Base-by-base conservation (phyloP, 495 filamentous ascomycete genomes). In the Xylaria longipes region DNA sequence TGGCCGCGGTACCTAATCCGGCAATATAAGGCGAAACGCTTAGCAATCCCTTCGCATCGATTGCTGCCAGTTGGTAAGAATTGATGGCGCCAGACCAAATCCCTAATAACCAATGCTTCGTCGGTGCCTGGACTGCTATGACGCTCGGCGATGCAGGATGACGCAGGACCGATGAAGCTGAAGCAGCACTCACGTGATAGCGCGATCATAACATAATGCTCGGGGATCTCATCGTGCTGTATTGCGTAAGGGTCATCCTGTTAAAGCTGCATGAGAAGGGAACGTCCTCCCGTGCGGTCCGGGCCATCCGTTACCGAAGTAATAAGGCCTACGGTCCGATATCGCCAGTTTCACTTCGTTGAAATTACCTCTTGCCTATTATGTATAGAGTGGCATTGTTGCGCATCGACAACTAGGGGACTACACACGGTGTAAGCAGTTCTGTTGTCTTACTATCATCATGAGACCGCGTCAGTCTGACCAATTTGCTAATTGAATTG, bases 221-320 rank as follows among this genome's bases (percentile, higher is more conserved):
- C 22, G 43, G 31, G 29, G 45, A 52, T 46, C 43, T 66, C 41
- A 25, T 29, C 63, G 63, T 37, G 57, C 17, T 60, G 57, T 60
- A n/a, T 8, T 17, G 48, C 43, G 20, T 27, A 31, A 56, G 12
- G 31, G 29, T 56, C 35, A 62, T 39, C 35, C 64, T 41, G 48
- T 56, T 22, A 54, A 41, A 41, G 25, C 20, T 39, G 58, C 33
- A 22, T 22, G 58, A 67, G 9, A 48, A 35, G 35, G 15, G 45
- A 66, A 20, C 45, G 37, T 46, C 63, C 31, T 66, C 25, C 45
- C 63, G 33, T 67, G 65, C 48, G 65, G 65, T 54, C 65, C 63
- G 63, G 20, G 63, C 25, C 43, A 50, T 25, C 63, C 65, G 48
- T 48, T 67, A 67, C 46, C 65, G 43, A 54, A 56, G 29, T 5